Percentiles rank a stretch among this genome's conserved stretches.
Conservation (phyloP, 148 eudicot species). For the Salicornia ramosissima region DNA sequence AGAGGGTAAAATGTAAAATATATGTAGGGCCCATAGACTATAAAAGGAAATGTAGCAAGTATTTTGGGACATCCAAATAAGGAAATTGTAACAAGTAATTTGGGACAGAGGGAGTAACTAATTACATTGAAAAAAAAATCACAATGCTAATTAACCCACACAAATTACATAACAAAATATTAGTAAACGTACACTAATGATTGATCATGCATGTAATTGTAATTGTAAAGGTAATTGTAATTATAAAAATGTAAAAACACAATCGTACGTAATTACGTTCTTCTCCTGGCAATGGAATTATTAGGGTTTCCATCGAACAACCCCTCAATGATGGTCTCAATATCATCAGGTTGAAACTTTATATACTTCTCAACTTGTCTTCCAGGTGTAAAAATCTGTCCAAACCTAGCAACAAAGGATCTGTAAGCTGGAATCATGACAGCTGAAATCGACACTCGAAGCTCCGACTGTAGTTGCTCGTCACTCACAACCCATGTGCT, state of each 20-base stretch:
- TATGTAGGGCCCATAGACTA: too few species aligned
- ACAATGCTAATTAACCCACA: conserved; percentile 1
- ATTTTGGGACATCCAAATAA: too few species aligned
- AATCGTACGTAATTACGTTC: conserved; percentile 7
- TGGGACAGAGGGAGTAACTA: too few species aligned
- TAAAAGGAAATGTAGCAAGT: too few species aligned
- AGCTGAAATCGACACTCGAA: conserved; percentile 77
- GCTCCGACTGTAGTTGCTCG: conserved; percentile 88
- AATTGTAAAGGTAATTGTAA: neutral
- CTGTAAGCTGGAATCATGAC: conserved; percentile 84
- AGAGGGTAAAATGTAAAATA: too few species aligned
- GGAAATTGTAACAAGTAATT: too few species aligned
- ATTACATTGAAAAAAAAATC: neutral
- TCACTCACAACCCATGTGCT: conserved; percentile 82
- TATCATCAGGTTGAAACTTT: conserved; percentile 83
- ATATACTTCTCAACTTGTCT: conserved; percentile 84
- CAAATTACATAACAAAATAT: conserved; percentile 9
- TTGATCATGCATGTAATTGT: neutral
- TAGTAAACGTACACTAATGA: neutral
- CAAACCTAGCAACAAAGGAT: conserved; percentile 66
- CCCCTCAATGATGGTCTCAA: conserved; percentile 70
- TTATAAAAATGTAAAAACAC: too few species aligned
- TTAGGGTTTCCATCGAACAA: conserved; percentile 69
- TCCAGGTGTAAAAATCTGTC: conserved; percentile 66
- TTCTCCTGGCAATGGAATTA: conserved; percentile 43